A percentile compares a stretch with the other conserved stretches of the same genome.
Evolutionary conservation across 345 rosid genomes (phyloP).

Genomic region (Acer saccharum): DNA sequence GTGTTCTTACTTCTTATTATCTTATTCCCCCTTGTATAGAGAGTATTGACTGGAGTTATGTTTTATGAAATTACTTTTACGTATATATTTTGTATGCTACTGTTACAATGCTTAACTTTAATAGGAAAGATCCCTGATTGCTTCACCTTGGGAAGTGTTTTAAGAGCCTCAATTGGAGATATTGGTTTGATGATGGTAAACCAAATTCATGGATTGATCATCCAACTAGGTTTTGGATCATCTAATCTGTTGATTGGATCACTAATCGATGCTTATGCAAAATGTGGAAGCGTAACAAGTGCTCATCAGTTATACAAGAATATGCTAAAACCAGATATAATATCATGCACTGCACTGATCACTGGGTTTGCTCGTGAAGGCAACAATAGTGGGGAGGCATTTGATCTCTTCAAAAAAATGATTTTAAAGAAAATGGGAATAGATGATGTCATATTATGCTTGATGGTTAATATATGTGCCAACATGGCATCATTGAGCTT

Average conservation of each 20-base stretch:
- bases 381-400: constrained; percentile 33
- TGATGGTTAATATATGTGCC: constrained; percentile 67
- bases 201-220: constrained; percentile 57
- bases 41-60: background rate
- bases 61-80: background rate
- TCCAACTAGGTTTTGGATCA: constrained; percentile 47
- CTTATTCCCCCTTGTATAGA: constrained; percentile 1
- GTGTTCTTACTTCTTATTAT: background rate
- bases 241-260: constrained; percentile 47
- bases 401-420: constrained; percentile 59
- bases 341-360: constrained; percentile 66
- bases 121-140: constrained; percentile 63
- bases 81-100: background rate
- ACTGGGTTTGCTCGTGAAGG: constrained; percentile 50
- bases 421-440: constrained; percentile 40
- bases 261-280: constrained; percentile 62
- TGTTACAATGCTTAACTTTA: constrained; percentile 21
- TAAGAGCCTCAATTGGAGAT: constrained; percentile 49
- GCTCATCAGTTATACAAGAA: constrained; percentile 43
- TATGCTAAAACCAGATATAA: constrained; percentile 48
- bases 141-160: constrained; percentile 67
- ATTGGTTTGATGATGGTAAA: constrained; percentile 36
- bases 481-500: constrained; percentile 40
- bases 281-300: constrained; percentile 52
- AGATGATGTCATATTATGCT: constrained; percentile 57